Percentiles rank a stretch among this genome's conserved stretches.
Conservation (phyloP, 2,329 filamentous ascomycete genomes). For the Elsinoe batatas region DNA sequence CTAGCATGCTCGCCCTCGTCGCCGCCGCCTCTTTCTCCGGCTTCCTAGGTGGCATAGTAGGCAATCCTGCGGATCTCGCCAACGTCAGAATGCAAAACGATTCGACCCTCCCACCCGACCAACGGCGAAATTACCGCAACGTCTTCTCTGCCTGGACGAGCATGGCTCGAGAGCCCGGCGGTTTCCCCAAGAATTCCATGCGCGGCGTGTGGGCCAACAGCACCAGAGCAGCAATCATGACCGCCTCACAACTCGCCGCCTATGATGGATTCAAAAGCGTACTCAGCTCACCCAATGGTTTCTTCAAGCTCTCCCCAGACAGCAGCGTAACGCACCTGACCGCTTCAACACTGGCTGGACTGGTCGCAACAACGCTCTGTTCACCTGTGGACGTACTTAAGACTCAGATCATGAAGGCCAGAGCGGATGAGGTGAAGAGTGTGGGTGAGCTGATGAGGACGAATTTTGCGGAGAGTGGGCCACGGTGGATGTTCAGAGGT, state of each 20-base stretch:
- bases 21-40: slow-evolving; percentile 76
- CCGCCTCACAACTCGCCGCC: slow-evolving; percentile 69
- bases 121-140: slow-evolving; percentile 81
- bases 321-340: slow-evolving; percentile 68
- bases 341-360: slow-evolving; percentile 66
- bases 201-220: slow-evolving; percentile 78
- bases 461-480: slow-evolving; percentile 60
- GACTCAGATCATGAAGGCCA: slow-evolving; percentile 72
- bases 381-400: slow-evolving; percentile 84
- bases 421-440: slow-evolving; percentile 40
- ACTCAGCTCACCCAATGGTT: slow-evolving; percentile 55
- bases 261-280: slow-evolving; percentile 74
- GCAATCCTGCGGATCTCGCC: slow-evolving; percentile 90
- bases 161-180: slow-evolving; percentile 74
- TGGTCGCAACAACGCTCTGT: slow-evolving; percentile 76
- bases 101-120: slow-evolving; percentile 59
- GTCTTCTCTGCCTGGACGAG: slow-evolving; percentile 76
- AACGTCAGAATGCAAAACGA: slow-evolving; percentile 99
- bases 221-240: slow-evolving; percentile 77
- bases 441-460: slow-evolving; percentile 53
- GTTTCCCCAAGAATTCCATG: slow-evolving; percentile 59
- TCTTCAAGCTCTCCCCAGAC: slow-evolving; percentile 40
- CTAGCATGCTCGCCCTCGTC: slow-evolving; percentile 44
- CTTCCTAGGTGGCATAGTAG: slow-evolving; percentile 77
- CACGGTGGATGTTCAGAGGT: slow-evolving; percentile 79